Evolutionary conservation across 805 yeast species (phyloP), one percentile per base, ranked within the genome.

Genomic region (Wickerhamiella kurtzmanii): DNA sequence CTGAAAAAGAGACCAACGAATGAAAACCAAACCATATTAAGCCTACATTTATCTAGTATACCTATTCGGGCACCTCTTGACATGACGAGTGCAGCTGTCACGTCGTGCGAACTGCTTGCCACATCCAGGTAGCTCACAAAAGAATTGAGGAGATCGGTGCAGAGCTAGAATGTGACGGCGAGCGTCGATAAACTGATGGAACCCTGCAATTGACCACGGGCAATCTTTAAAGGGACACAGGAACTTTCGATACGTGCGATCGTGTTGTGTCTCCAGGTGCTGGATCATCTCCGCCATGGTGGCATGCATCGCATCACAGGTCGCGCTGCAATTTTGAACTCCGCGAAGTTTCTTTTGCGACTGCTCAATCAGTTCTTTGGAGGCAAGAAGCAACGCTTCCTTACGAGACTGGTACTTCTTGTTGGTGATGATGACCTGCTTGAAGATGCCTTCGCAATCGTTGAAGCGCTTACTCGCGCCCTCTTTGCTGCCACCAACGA

Each of bases 151-250:
- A 13, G 9, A 11, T 21, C 19, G 13, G 44, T 53, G 56, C 17
- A 17, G 17, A 22, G 37, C 19, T 6, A 32, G 15, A 36, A 43
- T 18, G 32, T 53, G 56, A 18, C 54, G 42, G 2, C 21, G 9
- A 36, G 45, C 49, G n/a, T 46, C 50, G 15, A 43, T 2, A 1
- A 5, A 1, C n/a, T 19, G 17, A 22, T 18, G 35, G 46, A 53
- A 52, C n/a, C 55, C 55, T 2, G 50, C 21, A 2, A 50, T 46
- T n/a, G 47, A 40, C 53, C 50, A 52, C 11, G 36, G 28, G 32
- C 57, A 53, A 17, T n/a, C 22, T 3, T 2, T 8, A 5, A 28
- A 35, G 8, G 53, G 50, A 32, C 57, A 53, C 16, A 22, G 32
- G 36, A 37, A 43, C 11, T 40, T 47, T 4, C 57, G 47, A 5